phyloP scores from a whole-genome alignment of 1,284 basidiomycete genomes.

The Malassezia nana region DNA sequence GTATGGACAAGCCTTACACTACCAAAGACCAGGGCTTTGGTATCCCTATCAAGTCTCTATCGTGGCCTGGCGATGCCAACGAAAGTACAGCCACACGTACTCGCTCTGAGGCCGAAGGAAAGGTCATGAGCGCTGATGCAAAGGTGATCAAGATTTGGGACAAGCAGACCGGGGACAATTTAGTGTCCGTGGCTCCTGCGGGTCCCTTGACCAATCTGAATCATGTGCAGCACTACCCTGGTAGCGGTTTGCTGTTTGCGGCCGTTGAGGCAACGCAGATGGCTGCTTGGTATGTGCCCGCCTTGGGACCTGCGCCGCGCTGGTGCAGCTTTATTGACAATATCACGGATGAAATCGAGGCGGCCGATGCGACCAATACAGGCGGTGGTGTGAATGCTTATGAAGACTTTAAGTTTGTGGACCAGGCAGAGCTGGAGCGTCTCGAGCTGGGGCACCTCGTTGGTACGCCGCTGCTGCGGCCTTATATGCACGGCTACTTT shows the following conservation, averaged over 20 bases:
- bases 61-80: constrained; percentile 66
- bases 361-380: constrained; percentile 61
- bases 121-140: constrained; percentile 40
- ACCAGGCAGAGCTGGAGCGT: constrained; percentile 70
- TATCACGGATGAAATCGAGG: constrained; percentile 67
- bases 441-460: constrained; percentile 72
- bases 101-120: constrained; percentile 51
- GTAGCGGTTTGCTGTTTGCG: constrained; percentile 41
- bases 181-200: constrained; percentile 82
- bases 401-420: constrained; percentile 96
- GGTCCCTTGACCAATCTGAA: constrained; percentile 67
- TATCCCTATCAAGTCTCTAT: constrained; percentile 71
- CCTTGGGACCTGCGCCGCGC: constrained; percentile 85
- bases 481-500: constrained; percentile 99
- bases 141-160: constrained; percentile 53
- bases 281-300: constrained; percentile 65
- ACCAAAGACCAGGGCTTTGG: constrained; percentile 96
- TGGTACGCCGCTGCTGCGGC: constrained; percentile 86
- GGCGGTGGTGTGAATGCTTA: constrained; percentile 55
- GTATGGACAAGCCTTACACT: constrained; percentile 70
- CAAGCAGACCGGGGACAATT: constrained; percentile 67
- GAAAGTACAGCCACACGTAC: constrained; percentile 60
- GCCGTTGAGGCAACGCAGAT: constrained; percentile 45
- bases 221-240: constrained; percentile 42
- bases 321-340: constrained; percentile 98